phyloP scores from a whole-genome alignment of 805 yeast species.

The Candida stauntonica region DNA sequence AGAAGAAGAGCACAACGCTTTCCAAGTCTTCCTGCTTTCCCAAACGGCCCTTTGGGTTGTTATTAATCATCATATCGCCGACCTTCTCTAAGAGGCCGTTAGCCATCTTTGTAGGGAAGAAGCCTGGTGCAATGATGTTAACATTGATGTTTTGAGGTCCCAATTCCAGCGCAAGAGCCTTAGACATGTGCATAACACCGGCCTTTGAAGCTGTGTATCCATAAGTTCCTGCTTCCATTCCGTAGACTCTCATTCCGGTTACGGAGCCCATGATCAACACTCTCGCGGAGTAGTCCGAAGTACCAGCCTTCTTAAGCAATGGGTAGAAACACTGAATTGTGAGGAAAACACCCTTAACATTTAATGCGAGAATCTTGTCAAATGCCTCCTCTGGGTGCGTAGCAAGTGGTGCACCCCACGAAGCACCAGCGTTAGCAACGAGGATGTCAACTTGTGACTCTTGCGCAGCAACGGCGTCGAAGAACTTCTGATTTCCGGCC shows the following conservation, averaged over 20 bases:
- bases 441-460: slow-evolving; percentile 50
- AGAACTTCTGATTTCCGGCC: slow-evolving; percentile 43
- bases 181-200: slow-evolving; percentile 66
- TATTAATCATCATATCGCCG: slow-evolving; percentile 41
- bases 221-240: slow-evolving; percentile 41
- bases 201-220: slow-evolving; percentile 76
- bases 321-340: slow-evolving; percentile 63
- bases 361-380: slow-evolving; percentile 58
- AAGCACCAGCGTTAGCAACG: slow-evolving; percentile 75
- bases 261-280: slow-evolving; percentile 64
- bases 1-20: slow-evolving; percentile 50
- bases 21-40: slow-evolving; percentile 60
- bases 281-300: slow-evolving; percentile 55
- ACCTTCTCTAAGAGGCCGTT: slow-evolving; percentile 49
- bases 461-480: slow-evolving; percentile 37
- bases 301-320: slow-evolving; percentile 47
- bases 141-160: slow-evolving; percentile 67
- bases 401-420: slow-evolving; percentile 68
- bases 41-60: slow-evolving; percentile 59
- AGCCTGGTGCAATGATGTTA: slow-evolving; percentile 71
- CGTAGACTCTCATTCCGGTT: slow-evolving; percentile 43
- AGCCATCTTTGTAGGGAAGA: slow-evolving; percentile 73
- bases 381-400: slow-evolving; percentile 58
- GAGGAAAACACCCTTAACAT: slow-evolving; percentile 63
- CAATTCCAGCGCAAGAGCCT: slow-evolving; percentile 57